Base-by-base conservation (phyloP, 2,329 filamentous ascomycete genomes). In the Blastomyces percursus region DNA sequence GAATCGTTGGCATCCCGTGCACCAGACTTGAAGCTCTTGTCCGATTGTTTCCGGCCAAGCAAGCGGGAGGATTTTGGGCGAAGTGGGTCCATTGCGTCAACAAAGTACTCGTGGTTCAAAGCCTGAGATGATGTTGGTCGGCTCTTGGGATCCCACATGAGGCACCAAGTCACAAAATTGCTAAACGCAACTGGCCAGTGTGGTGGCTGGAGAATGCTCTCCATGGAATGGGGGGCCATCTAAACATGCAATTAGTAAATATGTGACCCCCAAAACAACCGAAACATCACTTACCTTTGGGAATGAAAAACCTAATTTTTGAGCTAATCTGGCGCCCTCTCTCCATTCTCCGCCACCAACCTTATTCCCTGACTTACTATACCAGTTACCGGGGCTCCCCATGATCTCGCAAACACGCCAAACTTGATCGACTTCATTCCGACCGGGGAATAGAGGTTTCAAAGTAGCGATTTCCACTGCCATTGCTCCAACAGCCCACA, bases 361-460 rank as follows among this genome's bases (percentile, higher is more conserved):
- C 67, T 87, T 89, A 32, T 82, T 81, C 30, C 92, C 92, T 5
- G 89, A 82, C 77, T 96, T 96, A 80, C 90, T 66, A 74, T 96
- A 94, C 94, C 94, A 99, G 77, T 93, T 93, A 54, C 94, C 94
- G 2, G 94, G 94, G 78, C 93, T 97, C 59, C 94, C 94, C 94
- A 99, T 99, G 63, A 99, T 96, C 75, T 99, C 94, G 73, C 94
- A 99, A 0, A 99, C 90, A 68, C 94, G 87, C 94, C 94, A 99
- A 1, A 99, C 94, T 75, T 99, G 94, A 70, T 99, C 94, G 1
- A 99, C 94, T 78, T 99, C 94, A 73, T 99, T 99, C 71, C 91
- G 91, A 69, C 94, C 94, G 12, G 94, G 94, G 80, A 99, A 99
- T 12, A 99, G 80, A 21, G 94, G 94, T 79, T 97, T 99, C 63